Conservation (phyloP, 441 rosid genomes). For the Jatropha podagrica region DNA sequence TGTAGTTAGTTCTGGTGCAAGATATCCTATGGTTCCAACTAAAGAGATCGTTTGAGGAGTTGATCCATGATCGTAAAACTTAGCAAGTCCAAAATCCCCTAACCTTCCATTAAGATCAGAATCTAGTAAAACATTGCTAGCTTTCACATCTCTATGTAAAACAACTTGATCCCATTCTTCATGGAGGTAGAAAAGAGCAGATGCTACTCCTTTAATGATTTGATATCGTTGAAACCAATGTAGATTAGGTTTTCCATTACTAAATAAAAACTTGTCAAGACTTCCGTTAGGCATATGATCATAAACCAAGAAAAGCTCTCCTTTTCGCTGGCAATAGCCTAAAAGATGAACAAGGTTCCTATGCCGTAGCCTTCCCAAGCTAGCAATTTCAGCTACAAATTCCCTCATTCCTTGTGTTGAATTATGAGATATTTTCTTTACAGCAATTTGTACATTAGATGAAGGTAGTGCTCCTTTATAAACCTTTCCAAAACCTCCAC, state of each 20-base stretch:
- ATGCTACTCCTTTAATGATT: conserved; percentile 39
- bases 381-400: conserved; percentile 35
- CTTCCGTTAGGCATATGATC: conserved; percentile 43
- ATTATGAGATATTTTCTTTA: conserved; percentile 36
- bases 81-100: conserved; percentile 49
- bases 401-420: conserved; percentile 35
- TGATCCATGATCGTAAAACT: conserved; percentile 16
- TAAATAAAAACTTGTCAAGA: conserved; percentile 35
- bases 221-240: conserved; percentile 32
- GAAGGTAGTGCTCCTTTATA: conserved; percentile 31
- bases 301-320: conserved; percentile 41
- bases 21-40: too few relatives aligned
- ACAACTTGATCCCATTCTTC: conserved; percentile 47
- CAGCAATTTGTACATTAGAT: conserved; percentile 30
- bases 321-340: conserved; percentile 39
- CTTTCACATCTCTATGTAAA: conserved; percentile 43
- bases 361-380: conserved; percentile 33
- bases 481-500: conserved; percentile 12
- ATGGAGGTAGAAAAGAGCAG: conserved; percentile 36
- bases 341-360: conserved; percentile 39
- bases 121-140: conserved; percentile 34
- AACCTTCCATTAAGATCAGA: conserved; percentile 34
- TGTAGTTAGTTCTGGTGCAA: too few relatives aligned
- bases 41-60: too few relatives aligned
- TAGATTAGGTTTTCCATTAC: conserved; percentile 22